Evolutionary conservation across 2,329 filamentous ascomycete genomes (phyloP), one percentile per base, ranked within the genome.

Genomic region (Berkeleyomyces basicola): DNA sequence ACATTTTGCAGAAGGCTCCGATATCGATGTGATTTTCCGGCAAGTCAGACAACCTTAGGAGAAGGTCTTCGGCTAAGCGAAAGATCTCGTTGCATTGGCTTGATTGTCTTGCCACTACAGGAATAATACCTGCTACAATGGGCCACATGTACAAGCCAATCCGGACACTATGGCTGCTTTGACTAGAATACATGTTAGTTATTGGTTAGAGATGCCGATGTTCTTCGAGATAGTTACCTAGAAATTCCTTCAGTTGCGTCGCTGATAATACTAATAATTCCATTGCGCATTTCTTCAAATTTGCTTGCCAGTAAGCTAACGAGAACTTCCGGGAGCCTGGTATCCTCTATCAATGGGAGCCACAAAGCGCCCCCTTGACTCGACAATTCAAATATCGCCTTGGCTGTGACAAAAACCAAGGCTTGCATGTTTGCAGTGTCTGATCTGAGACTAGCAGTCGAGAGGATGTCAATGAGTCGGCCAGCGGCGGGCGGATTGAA

Each of bases 261-360:
- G 4, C 37, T 31, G 2, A 74, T 62, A 39, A 74, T 67, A 61
- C 73, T 73, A 11, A 74, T 68, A 14, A 76, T 66, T 3, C 72
- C 72, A 61, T 71, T 64, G 65, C 70, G 68, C 63, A 72, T 62
- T 42, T 66, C 62, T 69, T 75, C 66, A 70, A 69, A 67, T 65
- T 61, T 57, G 33, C 62, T 44, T 1, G 58, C 47, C 11, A 59
- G 57, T 3, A 59, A 40, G 9, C 59, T 51, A 67, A 31, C 70
- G 71, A 6, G 44, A n/a, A 55, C 33, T 7, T n/a, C 33, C 10
- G 23, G 33, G 14, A 61, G 55, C 39, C 7, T 61, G 10, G 9
- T 10, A 16, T 61, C 47, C 39, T 43, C 36, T 33, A 42, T 46
- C n/a, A 59, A 16, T 43, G 58, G 58, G 23, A 47, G 42, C 58